A percentile compares a stretch with the other conserved stretches of the same genome.
phyloP scores from a whole-genome alignment of 2,329 filamentous ascomycete genomes.

The Clarireedia homoeocarpa region DNA sequence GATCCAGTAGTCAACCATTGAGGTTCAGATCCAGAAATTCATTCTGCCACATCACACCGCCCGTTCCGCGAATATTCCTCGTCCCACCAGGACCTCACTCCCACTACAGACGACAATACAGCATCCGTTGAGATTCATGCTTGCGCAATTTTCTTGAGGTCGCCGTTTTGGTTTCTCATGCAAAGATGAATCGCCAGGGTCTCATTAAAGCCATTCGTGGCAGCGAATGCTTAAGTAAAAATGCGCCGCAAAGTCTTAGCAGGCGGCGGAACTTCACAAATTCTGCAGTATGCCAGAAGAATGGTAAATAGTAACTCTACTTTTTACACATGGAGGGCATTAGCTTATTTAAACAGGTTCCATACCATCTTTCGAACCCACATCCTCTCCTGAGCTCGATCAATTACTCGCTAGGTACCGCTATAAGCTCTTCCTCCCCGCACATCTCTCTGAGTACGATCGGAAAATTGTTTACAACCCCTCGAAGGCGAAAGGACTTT shows the following conservation, averaged over 20 bases:
- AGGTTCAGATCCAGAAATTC: conserved; percentile 18
- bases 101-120: background rate
- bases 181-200: conserved; percentile 16
- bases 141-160: background rate
- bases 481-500: conserved; percentile 40
- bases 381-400: conserved; percentile 48
- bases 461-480: conserved; percentile 44
- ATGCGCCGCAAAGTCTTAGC: conserved; percentile 1
- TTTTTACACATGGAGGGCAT: background rate
- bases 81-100: background rate
- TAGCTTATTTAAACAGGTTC: conserved; percentile 14
- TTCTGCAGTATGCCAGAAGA: conserved; percentile 19
- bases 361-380: conserved; percentile 36
- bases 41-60: conserved; percentile 13
- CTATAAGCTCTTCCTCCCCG: conserved; percentile 52
- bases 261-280: conserved; percentile 24
- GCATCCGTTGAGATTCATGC: background rate
- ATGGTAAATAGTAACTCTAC: conserved; percentile 16
- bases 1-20: background rate
- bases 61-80: background rate
- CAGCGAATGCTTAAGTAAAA: conserved; percentile 16
- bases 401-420: conserved; percentile 44
- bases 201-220: conserved; percentile 13
- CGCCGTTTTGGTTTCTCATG: background rate
- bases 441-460: conserved; percentile 46